These are phyloP conservation scores for Cunninghamia lanceolata DNA, from an alignment of 75 land plant species.

Conservation along the genomic window DNA sequence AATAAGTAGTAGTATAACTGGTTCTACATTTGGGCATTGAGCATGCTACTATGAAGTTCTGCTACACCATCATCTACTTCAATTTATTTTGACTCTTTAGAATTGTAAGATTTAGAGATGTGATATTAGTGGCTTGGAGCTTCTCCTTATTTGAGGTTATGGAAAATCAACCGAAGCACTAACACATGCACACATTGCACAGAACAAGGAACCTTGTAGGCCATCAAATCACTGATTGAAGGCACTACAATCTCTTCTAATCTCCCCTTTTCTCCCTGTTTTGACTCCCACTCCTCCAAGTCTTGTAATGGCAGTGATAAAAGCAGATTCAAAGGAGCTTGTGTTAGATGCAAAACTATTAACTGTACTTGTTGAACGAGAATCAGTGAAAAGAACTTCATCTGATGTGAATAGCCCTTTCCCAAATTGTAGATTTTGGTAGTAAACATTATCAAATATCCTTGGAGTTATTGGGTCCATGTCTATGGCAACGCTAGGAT, in stretches of 20 bases:
- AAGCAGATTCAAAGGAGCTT: slow-evolving; percentile 30
- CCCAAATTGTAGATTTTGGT: slow-evolving; percentile 35
- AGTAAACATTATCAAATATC: slow-evolving; percentile 62
- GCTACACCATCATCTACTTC: too few relatives aligned
- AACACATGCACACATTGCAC: too few relatives aligned
- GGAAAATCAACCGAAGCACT: too few relatives aligned
- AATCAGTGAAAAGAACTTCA: slow-evolving; percentile 43
- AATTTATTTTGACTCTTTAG: too few relatives aligned
- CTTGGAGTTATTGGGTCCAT: slow-evolving; percentile 65
- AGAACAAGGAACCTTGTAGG: too few relatives aligned
- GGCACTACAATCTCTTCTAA: slow-evolving; percentile 38
- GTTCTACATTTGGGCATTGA: too few relatives aligned
- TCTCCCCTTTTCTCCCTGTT: slow-evolving; percentile 49
- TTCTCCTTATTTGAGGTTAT: too few relatives aligned
- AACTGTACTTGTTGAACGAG: slow-evolving; percentile 36
- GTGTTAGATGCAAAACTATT: slow-evolving; percentile 36
- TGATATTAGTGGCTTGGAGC: too few relatives aligned
- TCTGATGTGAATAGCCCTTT: slow-evolving; percentile 70
- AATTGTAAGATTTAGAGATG: too few relatives aligned
- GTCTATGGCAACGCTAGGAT: slow-evolving; percentile 37
- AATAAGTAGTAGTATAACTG: too few relatives aligned
- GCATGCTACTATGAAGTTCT: too few relatives aligned
- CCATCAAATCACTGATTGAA: slow-evolving; percentile 18
- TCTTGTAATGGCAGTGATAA: slow-evolving; percentile 50
- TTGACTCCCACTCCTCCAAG: slow-evolving; percentile 62